phyloP scores from a whole-genome alignment of 1,284 basidiomycete genomes.

The Ceratobasidium sp. region DNA sequence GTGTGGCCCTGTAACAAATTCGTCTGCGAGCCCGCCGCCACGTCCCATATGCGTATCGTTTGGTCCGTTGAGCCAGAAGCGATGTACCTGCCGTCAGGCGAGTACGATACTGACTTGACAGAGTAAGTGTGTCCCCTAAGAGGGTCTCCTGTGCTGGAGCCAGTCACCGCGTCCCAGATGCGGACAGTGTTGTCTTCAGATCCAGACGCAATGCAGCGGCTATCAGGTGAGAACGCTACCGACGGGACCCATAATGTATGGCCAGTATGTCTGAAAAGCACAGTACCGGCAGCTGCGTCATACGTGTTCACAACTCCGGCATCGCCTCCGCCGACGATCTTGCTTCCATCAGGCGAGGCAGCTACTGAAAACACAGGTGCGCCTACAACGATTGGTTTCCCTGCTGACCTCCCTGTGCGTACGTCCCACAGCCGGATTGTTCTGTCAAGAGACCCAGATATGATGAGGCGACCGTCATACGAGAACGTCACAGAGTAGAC shows the following conservation, averaged over 20 bases:
- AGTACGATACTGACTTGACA: too few relatives aligned
- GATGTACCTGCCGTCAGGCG: too few relatives aligned
- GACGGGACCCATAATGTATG: not conserved
- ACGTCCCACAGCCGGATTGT: too few relatives aligned
- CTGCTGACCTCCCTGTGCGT: too few relatives aligned
- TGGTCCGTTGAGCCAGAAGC: too few relatives aligned
- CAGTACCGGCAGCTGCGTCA: not conserved
- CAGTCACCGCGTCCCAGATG: conserved; percentile 35
- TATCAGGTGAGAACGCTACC: conserved; percentile 22
- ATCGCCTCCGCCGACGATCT: not conserved
- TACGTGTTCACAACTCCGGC: not conserved
- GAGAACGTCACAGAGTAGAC: too few relatives aligned
- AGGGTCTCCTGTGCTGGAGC: not conserved
- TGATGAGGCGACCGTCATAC: too few relatives aligned
- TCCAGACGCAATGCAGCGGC: conserved; percentile 25
- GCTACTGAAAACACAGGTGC: not conserved
- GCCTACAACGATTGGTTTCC: too few relatives aligned
- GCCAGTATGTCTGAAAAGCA: not conserved
- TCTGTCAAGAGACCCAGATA: too few relatives aligned
- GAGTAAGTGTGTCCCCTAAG: too few relatives aligned
- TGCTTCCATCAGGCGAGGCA: not conserved
- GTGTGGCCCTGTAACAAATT: not conserved
- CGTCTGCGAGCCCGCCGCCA: too few relatives aligned
- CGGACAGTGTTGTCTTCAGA: conserved; percentile 6
- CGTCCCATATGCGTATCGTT: too few relatives aligned